Evolutionary conservation across 345 rosid genomes (phyloP).

Genomic region (Laguncularia racemosa): DNA sequence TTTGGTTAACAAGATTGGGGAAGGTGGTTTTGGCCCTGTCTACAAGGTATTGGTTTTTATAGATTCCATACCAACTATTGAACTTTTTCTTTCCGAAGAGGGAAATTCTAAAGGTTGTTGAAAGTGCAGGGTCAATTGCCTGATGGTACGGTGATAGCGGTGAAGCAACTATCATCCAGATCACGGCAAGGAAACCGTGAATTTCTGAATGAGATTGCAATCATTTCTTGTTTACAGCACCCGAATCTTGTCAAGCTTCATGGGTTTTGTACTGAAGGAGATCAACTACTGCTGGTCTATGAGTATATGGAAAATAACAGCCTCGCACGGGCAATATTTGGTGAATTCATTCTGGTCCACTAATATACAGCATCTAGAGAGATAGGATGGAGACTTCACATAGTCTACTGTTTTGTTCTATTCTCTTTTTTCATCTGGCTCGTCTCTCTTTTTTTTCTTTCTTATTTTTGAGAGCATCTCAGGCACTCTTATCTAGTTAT

Average conservation of each 20-base stretch:
- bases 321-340: constrained; percentile 45
- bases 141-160: constrained; percentile 58
- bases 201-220: constrained; percentile 59
- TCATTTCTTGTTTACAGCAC: constrained; percentile 64
- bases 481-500: too few relatives aligned
- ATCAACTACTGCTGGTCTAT: constrained; percentile 49
- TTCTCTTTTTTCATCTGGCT: too few relatives aligned
- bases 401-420: too few relatives aligned
- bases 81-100: too few relatives aligned
- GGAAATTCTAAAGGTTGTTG: not conserved
- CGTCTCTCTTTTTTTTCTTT: too few relatives aligned
- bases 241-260: constrained; percentile 66
- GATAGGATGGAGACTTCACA: too few relatives aligned
- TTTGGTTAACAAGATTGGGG: constrained; percentile 33
- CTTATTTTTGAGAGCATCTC: too few relatives aligned
- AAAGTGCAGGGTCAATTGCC: constrained; percentile 25
- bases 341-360: constrained; percentile 24
- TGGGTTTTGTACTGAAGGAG: constrained; percentile 62
- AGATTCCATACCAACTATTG: not conserved
- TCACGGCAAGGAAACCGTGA: constrained; percentile 71
- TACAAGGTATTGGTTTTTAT: constrained; percentile 23
- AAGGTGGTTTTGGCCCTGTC: constrained; percentile 49
- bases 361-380: too few relatives aligned
- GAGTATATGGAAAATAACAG: constrained; percentile 71
- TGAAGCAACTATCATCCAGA: constrained; percentile 65